Conservation (phyloP, 2,329 filamentous ascomycete species). For the Hymenotorrendiella dingleyae region DNA sequence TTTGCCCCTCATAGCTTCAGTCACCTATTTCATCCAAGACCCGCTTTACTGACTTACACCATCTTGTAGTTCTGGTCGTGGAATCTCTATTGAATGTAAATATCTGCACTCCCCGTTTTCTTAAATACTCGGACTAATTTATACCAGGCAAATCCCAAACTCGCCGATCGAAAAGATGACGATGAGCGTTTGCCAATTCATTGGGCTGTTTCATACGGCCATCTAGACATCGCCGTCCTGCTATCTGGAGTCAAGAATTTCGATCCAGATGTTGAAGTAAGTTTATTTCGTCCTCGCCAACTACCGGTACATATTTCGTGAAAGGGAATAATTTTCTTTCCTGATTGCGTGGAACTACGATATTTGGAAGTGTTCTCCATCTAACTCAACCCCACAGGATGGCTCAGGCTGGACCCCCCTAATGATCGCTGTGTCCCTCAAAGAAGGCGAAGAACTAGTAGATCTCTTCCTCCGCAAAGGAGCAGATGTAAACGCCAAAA, state of each 20-base stretch:
- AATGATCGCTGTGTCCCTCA: slow-evolving; percentile 75
- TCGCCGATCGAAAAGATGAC: slow-evolving; percentile 67
- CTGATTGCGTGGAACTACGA: too few species aligned
- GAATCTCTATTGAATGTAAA: slow-evolving; percentile 69
- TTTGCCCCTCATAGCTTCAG: slow-evolving; percentile 3
- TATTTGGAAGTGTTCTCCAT: too few species aligned
- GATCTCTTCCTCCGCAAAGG: slow-evolving; percentile 61
- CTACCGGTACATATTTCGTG: neutral
- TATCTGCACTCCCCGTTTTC: slow-evolving; percentile 7
- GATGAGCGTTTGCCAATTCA: slow-evolving; percentile 89
- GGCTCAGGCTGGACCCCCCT: slow-evolving; percentile 76
- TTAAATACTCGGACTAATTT: slow-evolving; percentile 6
- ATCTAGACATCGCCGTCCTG: slow-evolving; percentile 65
- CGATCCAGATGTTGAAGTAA: slow-evolving; percentile 74
- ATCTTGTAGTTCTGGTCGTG: slow-evolving; percentile 53
- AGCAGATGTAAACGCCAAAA: slow-evolving; percentile 70
- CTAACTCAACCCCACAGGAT: slow-evolving; percentile 45
- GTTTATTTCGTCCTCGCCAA: slow-evolving; percentile 2
- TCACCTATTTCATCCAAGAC: neutral
- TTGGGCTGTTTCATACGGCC: slow-evolving; percentile 87
- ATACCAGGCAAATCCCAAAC: slow-evolving; percentile 67
- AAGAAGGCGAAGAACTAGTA: slow-evolving; percentile 64
- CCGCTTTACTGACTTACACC: slow-evolving; percentile 20
- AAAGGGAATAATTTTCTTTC: too few species aligned
- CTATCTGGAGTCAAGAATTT: slow-evolving; percentile 67